These are phyloP conservation scores for Alternaria rosae DNA, from an alignment of 2,329 filamentous ascomycete genomes.

Conservation along the genomic window DNA sequence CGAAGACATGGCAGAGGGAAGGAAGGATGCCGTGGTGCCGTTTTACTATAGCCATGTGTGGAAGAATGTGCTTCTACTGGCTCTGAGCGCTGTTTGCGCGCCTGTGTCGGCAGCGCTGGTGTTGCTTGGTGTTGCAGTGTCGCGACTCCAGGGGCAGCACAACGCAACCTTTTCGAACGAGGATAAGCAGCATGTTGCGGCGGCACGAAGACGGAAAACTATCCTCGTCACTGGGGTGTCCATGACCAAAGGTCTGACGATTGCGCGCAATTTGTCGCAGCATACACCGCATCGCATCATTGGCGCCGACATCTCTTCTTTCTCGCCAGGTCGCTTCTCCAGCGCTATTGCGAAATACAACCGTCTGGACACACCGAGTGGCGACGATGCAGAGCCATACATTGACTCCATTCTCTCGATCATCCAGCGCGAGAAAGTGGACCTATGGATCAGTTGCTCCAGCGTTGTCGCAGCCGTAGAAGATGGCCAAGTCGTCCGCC, in stretches of 20 bases:
- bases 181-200: conserved; percentile 28
- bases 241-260: conserved; percentile 72
- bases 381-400: conserved; percentile 58
- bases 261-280: conserved; percentile 71
- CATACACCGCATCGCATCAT: conserved; percentile 72
- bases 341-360: conserved; percentile 64
- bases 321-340: conserved; percentile 62
- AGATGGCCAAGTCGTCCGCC: conserved; percentile 67
- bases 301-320: conserved; percentile 67
- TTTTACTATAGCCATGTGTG: conserved; percentile 52
- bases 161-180: conserved; percentile 22
- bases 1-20: conserved; percentile 19
- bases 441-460: conserved; percentile 78
- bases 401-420: conserved; percentile 65
- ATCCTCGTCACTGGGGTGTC: conserved; percentile 76
- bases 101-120: conserved; percentile 55
- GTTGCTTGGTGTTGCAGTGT: conserved; percentile 35
- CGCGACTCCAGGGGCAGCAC: conserved; percentile 19
- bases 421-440: conserved; percentile 66
- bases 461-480: conserved; percentile 71
- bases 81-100: conserved; percentile 54
- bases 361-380: conserved; percentile 49
- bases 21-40: conserved; percentile 17
- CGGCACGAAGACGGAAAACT: conserved; percentile 53
- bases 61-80: conserved; percentile 59